Evolutionary conservation across 768 basidiomycete genomes (phyloP), one percentile per base, ranked within the genome.

Genomic region (Leucosporidium yakuticum): DNA sequence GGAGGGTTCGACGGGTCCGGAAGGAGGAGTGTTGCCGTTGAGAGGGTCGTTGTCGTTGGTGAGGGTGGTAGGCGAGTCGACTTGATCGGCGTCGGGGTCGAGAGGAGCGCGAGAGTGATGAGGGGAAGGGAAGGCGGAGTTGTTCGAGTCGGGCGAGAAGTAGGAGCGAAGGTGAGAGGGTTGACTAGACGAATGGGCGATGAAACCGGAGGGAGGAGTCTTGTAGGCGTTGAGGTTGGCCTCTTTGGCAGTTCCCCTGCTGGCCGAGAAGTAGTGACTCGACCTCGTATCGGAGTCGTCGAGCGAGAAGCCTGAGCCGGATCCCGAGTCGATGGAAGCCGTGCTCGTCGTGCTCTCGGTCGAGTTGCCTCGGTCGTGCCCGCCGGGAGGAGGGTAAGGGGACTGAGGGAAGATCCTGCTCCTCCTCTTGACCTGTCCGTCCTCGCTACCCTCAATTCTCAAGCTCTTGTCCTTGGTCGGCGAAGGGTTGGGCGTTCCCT

Each of bases 281-380:
- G 59, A 65, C 14, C 50, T 50, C 34, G 36, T 15, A 9, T 27
- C 36, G 0, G 32, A 17, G 49, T 50, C 56, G n/a, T 55, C 17
- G 17, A 27, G 56, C n/a, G 49, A 14, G 47, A 21, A 19, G 2
- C 8, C 19, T 34, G 65, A 58, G 59, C 27, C 50, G n/a, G 4
- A 60, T 60, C n/a, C 55, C 55, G 34, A 55, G 47, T 21, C 63
- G 62, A 53, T 71, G 66, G 54, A 71, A 39, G 57, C 70, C 64
- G 31, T 63, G 67, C 5, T 51, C 60, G 48, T 60, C 53, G 14
- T 50, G n/a, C 63, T 58, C 19, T 47, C 60, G 11, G 34, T 36
- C 29, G 64, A 65, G 15, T 65, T 61, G 39, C 25, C 50, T 51
- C 69, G 47, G 5, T 8, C 23, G 19, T 62, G 60, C 34, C 11